Evolutionary conservation across 306 rosid species (phyloP), one percentile per base, ranked within the genome.

Genomic region (Corylus heterophylla): DNA sequence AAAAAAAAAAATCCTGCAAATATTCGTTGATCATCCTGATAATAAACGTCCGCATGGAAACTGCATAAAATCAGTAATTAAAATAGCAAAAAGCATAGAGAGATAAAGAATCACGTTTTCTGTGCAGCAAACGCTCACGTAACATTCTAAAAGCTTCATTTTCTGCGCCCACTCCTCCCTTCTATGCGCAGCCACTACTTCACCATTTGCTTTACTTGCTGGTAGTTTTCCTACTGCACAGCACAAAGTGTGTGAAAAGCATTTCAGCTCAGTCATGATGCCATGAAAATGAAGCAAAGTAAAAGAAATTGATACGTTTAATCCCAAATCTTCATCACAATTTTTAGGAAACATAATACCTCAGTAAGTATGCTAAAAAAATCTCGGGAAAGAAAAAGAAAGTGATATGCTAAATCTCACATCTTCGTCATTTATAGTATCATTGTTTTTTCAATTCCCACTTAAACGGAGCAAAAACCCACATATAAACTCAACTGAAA

Each of bases 161-260:
- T 84, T 88, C 73, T 87, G 87, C 62, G 86, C 89, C 82, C 83
- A 83, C 71, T 94, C 96, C 52, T 88, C 87, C 78, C 76, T 88
- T 84, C 96, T 88, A 83, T 84, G 85, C 62, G 91, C 92, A 77
- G 89, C 81, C 47, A 89, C 90, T 66, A 89, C 91, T 54, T 86
- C 86, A 6, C 79, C 82, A 81, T 75, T 89, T 74, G 97, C 98
- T 74, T 80, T 86, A 63, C 88, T 78, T 45, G 91, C 96, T 22
- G 96, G 98, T 75, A 94, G 86, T 76, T 90, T 94, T 80, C 98
- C 98, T 68, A 94, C 98, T 94, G 88, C 86, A 61, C 81, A 74
- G 78, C 35, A 31, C 10, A 47, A 29, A n/a, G 80, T n/a, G 50
- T n/a, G 54, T 74, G 72, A 58, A 7, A 62, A 8, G 2, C 39